Percentiles rank a stretch among this genome's conserved stretches.
These are phyloP conservation scores for Ustilago crameri DNA, from an alignment of 1,284 basidiomycete species.

Conservation along the genomic window DNA sequence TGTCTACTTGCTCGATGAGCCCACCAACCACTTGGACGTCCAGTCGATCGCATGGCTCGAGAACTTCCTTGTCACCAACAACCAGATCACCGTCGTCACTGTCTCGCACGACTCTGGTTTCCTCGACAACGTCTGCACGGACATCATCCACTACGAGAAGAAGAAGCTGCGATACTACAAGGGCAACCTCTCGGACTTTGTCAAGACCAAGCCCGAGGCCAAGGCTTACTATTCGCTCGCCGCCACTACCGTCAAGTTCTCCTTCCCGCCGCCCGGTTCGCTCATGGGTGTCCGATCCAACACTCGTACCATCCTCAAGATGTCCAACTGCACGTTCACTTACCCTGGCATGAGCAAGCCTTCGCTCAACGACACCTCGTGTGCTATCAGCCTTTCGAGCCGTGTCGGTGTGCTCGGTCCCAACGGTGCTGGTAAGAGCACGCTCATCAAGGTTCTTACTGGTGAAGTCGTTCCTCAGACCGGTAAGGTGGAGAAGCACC, in stretches of 20 bases:
- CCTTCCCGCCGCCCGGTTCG: slow-evolving; percentile 94
- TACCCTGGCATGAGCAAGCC: slow-evolving; percentile 88
- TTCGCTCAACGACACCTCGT: slow-evolving; percentile 87
- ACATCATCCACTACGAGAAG: slow-evolving; percentile 96
- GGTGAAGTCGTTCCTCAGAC: slow-evolving; percentile 94
- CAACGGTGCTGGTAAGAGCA: slow-evolving; percentile 73
- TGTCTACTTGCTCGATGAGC: slow-evolving; percentile 88
- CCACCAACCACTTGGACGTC: slow-evolving; percentile 81
- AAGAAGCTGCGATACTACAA: slow-evolving; percentile 97
- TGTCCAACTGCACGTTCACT: slow-evolving; percentile 90
- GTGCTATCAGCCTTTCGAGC: slow-evolving; percentile 84
- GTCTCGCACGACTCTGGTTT: slow-evolving; percentile 98
- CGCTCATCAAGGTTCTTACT: slow-evolving; percentile 95
- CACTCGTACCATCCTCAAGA: slow-evolving; percentile 94
- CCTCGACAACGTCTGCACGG: slow-evolving; percentile 95
- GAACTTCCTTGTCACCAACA: slow-evolving; percentile 74
- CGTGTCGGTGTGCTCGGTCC: slow-evolving; percentile 69
- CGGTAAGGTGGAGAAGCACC: slow-evolving; percentile 95
- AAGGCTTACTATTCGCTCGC: slow-evolving; percentile 97
- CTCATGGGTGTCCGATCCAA: slow-evolving; percentile 97
- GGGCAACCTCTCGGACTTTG: slow-evolving; percentile 92
- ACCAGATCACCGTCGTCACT: slow-evolving; percentile 81
- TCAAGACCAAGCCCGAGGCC: slow-evolving; percentile 89
- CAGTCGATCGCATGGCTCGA: slow-evolving; percentile 93
- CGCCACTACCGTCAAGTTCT: slow-evolving; percentile 93